Conservation (phyloP, 768 basidiomycete genomes). For the Clavaria fumosa region DNA sequence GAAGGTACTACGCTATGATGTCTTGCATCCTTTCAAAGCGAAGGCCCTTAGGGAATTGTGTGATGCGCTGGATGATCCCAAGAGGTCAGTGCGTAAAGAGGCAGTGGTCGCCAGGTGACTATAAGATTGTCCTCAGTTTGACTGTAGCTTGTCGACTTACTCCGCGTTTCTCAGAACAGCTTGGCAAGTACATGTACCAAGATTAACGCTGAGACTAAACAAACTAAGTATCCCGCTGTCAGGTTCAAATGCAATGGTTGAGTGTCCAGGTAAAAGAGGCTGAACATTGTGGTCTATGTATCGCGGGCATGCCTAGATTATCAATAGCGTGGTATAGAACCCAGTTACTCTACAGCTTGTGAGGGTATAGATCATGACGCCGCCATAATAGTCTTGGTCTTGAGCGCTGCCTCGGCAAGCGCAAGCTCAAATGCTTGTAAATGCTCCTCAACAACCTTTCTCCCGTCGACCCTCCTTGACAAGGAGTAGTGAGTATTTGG, state of each 20-base stretch:
- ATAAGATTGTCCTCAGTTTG: not conserved
- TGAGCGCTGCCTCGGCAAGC: constrained; percentile 53
- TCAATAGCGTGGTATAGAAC: not conserved
- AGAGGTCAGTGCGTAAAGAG: constrained; percentile 64
- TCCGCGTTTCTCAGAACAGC: constrained; percentile 23
- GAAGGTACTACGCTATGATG: constrained; percentile 60
- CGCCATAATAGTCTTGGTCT: constrained; percentile 75
- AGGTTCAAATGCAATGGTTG: constrained; percentile 50
- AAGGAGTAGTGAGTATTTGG: constrained; percentile 17
- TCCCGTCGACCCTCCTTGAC: constrained; percentile 44
- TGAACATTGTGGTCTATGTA: too few relatives aligned
- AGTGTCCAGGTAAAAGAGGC: too few relatives aligned
- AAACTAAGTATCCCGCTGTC: too few relatives aligned
- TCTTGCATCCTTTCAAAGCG: constrained; percentile 68
- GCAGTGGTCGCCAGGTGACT: constrained; percentile 66
- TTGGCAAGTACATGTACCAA: too few relatives aligned
- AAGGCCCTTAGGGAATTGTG: constrained; percentile 61
- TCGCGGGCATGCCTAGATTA: too few relatives aligned
- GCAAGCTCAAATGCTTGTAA: constrained; percentile 60
- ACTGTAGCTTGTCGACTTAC: constrained; percentile 1
- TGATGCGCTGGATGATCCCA: constrained; percentile 78
- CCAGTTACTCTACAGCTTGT: not conserved
- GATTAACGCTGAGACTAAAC: too few relatives aligned
- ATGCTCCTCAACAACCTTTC: constrained; percentile 64
- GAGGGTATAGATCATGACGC: constrained; percentile 23